Evolutionary conservation across 768 basidiomycete species (phyloP), one percentile per base, ranked within the genome.

Genomic region (Kwoniella sp.): DNA sequence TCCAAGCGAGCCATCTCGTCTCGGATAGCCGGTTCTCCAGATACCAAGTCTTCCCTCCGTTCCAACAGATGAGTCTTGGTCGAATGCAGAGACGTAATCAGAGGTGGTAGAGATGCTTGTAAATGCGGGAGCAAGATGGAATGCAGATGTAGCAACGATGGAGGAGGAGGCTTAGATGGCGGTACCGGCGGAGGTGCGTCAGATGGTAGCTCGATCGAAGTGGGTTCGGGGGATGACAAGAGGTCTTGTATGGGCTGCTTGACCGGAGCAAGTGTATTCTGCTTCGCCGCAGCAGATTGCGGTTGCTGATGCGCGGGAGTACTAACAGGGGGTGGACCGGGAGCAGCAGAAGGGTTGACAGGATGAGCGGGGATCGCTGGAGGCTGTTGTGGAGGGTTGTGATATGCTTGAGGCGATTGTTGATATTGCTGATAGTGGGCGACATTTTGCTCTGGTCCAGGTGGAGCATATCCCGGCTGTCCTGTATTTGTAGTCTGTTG

Each of bases 1-100:
- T 91, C 90, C 40, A 99, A 83, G 17, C 96, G 85, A 2, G 87
- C 90, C 90, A 92, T 95, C 82, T 99, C 96, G 81, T 99, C 96
- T 56, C 87, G 86, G 67, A 99, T 90, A 10, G 95, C 95, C 48
- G 95, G 93, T 78, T 89, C 90, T 2, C 94, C 96, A 63, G 88
- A 85, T 51, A 89, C 85, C 68, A 98, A 86, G 82, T 97, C 92
- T 44, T 85, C 80, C 73, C 91, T 89, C 68, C 93, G 87, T 48
- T 89, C 86, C 47, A 88, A 87, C 59, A 96, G 83, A 50, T 80
- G 79, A 80, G 57, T 83, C 80, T 74, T 90, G 81, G 51, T 71
- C 1, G 62, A 86, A 84, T 70, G 87, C 17, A 81, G 71, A 2
- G 65, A 59, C 2, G 69, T 83, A 12, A 87, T 81, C 26, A 93